Conservation (phyloP, 1,139 yeast species). For the Eremothecium sinecaudum region DNA sequence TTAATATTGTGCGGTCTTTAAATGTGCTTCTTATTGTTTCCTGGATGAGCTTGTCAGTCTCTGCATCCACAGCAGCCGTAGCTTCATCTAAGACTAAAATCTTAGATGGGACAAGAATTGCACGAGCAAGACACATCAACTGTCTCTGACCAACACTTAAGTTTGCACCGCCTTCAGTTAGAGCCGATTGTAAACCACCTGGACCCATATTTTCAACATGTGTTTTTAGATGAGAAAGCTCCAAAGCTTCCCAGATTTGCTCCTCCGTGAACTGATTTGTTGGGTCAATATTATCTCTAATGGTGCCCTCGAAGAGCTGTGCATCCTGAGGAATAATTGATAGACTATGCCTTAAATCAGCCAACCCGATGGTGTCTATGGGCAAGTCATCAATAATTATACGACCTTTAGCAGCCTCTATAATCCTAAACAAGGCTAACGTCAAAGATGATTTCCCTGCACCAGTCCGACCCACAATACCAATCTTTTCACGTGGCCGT, state of each 20-base stretch:
- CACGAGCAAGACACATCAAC: slow-evolving; percentile 84
- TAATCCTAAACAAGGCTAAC: slow-evolving; percentile 78
- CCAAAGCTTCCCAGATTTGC: slow-evolving; percentile 77
- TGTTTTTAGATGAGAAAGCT: slow-evolving; percentile 70
- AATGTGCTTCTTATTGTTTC: slow-evolving; percentile 80
- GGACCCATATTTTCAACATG: slow-evolving; percentile 58
- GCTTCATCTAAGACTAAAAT: slow-evolving; percentile 88
- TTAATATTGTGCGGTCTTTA: slow-evolving; percentile 78
- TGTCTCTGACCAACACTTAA: slow-evolving; percentile 89
- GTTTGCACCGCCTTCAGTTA: slow-evolving; percentile 80
- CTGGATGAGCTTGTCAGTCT: slow-evolving; percentile 81
- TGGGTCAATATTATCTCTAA: slow-evolving; percentile 86
- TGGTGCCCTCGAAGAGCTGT: slow-evolving; percentile 87
- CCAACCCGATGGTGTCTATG: slow-evolving; percentile 65
- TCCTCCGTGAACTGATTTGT: slow-evolving; percentile 59
- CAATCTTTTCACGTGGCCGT: slow-evolving; percentile 75
- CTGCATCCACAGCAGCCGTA: slow-evolving; percentile 95
- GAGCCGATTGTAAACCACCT: slow-evolving; percentile 50
- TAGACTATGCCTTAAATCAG: slow-evolving; percentile 72
- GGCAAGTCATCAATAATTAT: slow-evolving; percentile 66
- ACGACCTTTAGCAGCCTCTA: slow-evolving; percentile 68
- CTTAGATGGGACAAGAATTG: slow-evolving; percentile 67
- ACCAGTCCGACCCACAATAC: slow-evolving; percentile 94
- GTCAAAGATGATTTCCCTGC: slow-evolving; percentile 95
- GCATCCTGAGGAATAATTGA: slow-evolving; percentile 97